A percentile compares a stretch with the other conserved stretches of the same genome.
Evolutionary conservation across 1,139 yeast genomes (phyloP).

Genomic region (Candida sp.): DNA sequence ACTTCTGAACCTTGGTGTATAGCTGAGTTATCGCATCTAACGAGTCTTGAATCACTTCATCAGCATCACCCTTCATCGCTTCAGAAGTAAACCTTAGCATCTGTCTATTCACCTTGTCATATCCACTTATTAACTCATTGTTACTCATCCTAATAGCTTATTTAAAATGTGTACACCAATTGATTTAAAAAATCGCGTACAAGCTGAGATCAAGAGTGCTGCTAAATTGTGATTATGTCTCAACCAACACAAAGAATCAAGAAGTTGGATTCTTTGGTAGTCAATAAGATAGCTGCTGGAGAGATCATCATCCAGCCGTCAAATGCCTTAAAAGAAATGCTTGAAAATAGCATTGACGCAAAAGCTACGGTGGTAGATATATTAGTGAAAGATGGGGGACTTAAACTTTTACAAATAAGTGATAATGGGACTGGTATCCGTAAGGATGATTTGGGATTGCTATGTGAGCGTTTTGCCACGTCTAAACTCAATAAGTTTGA

Average conservation of each 20-base stretch:
- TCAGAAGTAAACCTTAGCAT: conserved; percentile 19
- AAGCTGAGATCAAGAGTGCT: neutral
- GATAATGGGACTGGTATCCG: conserved; percentile 54
- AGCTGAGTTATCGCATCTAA: conserved; percentile 26
- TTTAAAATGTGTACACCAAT: neutral
- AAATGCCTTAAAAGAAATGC: conserved; percentile 59
- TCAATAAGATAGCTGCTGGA: conserved; percentile 95
- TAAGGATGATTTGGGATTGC: conserved; percentile 40
- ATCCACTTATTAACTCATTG: conserved; percentile 17
- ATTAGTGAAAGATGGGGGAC: conserved; percentile 52
- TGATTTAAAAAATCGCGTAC: no score
- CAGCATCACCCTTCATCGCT: conserved; percentile 36
- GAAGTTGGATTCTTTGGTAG: conserved; percentile 63
- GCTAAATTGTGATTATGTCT: conserved; percentile 1
- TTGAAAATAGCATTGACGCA: conserved; percentile 57
- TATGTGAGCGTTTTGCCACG: conserved; percentile 59
- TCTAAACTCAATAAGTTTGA: conserved; percentile 49
- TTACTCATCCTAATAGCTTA: neutral
- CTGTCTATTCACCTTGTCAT: conserved; percentile 21
- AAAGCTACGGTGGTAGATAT: conserved; percentile 45
- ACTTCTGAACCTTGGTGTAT: conserved; percentile 26
- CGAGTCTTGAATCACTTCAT: conserved; percentile 21
- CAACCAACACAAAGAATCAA: conserved; percentile 14
- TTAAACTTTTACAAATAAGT: conserved; percentile 48
- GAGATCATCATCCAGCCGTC: conserved; percentile 94